These are phyloP conservation scores for Metarhizium humberi DNA, from an alignment of 2,329 filamentous ascomycete species.

Conservation along the genomic window DNA sequence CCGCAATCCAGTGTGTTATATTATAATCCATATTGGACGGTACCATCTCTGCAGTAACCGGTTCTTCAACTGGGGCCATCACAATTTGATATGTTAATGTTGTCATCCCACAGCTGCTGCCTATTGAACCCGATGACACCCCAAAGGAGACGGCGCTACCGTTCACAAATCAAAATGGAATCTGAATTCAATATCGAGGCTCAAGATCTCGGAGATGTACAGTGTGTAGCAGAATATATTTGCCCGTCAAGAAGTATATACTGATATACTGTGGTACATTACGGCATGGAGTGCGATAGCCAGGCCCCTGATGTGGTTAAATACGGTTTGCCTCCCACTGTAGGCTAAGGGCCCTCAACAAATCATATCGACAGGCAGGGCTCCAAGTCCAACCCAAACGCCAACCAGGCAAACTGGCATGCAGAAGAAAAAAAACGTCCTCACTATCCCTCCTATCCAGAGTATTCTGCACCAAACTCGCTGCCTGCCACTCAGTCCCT, in stretches of 20 bases:
- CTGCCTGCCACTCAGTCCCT: slow-evolving; percentile 22
- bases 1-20: slow-evolving; percentile 5
- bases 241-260: too few relatives aligned
- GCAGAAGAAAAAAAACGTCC: neutral
- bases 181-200: neutral
- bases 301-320: too few relatives aligned
- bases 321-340: too few relatives aligned
- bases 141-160: neutral
- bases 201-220: too few relatives aligned
- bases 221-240: too few relatives aligned
- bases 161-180: neutral
- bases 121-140: neutral
- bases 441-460: neutral
- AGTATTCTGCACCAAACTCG: neutral
- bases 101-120: neutral
- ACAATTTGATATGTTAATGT: neutral
- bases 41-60: neutral
- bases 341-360: neutral
- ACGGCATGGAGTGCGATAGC: too few relatives aligned
- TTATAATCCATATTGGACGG: neutral
- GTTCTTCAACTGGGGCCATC: neutral
- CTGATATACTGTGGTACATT: too few relatives aligned
- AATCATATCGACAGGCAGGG: neutral
- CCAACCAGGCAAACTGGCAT: neutral
- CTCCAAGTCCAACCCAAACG: neutral